Evolutionary conservation across 306 rosid genomes (phyloP), one percentile per base, ranked within the genome.

Genomic region (Fragaria vesca): DNA sequence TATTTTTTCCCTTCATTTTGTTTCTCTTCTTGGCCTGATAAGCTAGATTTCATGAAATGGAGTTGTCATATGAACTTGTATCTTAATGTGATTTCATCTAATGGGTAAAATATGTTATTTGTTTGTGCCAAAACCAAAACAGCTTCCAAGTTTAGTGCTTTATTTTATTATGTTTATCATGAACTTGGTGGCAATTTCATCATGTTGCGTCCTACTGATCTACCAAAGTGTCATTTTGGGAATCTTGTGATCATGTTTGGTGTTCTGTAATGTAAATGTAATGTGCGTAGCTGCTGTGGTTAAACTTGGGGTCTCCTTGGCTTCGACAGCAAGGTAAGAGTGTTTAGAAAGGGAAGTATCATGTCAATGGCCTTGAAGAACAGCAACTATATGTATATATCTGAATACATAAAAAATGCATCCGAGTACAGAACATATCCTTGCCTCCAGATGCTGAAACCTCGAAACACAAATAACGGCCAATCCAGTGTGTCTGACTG

Each of bases 1-100:
- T 83, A 72, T 48, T 63, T 54, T 69, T 6, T 6, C 18, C 60
- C 57, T 40, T 65, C 24, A 54, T 74, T 46, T 82, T 36, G 73
- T 62, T 67, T 50, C 70, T 71, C 55, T 71, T 67, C 67, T n/a
- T 60, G 43, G 69, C 46, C 52, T 74, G 77, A 72, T 45, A 61
- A 65, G 82, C 75, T 71, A 66, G 80, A 80, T 76, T 48, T 63
- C 50, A 62, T 81, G 76, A 69, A 68, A 79, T 30, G 79, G 78
- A 76, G 85, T 75, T 82, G 42, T 65, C 21, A 72, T 71, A 76
- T 76, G 69, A 67, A 36, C 43, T 83, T 81, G 78, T 80, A 71
- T 70, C 62, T 43, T 63, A 36, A 82, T 66, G 51, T 72, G 70
- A 34, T 77, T 70, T 40, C 55, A 45, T 66, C 81, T 69, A 76